Evolutionary conservation across 2,329 filamentous ascomycete genomes (phyloP).

Genomic region (Pseudogymnoascus sp.): DNA sequence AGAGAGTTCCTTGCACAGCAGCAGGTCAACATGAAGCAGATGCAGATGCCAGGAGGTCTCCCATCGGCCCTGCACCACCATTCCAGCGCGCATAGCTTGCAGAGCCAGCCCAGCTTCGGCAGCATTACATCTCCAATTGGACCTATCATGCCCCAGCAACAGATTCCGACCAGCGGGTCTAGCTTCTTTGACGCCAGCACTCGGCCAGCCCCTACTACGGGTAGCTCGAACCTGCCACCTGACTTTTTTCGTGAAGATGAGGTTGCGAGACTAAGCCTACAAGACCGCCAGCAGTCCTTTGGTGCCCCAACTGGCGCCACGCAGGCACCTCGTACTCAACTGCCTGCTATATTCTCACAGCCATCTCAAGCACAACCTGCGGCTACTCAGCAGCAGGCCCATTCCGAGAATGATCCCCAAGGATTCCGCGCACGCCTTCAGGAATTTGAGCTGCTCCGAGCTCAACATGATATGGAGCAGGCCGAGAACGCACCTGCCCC

Average conservation of each 20-base stretch:
- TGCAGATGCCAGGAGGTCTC: conserved; percentile 53
- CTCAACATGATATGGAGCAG: conserved; percentile 58
- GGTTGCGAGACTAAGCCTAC: conserved; percentile 59
- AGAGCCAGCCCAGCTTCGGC: conserved; percentile 94
- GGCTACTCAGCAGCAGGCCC: conserved; percentile 55
- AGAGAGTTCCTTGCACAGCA: conserved; percentile 88
- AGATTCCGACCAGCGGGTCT: conserved; percentile 45
- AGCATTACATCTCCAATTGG: conserved; percentile 84
- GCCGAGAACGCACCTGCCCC: conserved; percentile 17
- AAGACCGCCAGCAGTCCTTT: conserved; percentile 20
- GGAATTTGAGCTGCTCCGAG: conserved; percentile 73
- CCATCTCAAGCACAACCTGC: conserved; percentile 37
- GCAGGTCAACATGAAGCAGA: conserved; percentile 68
- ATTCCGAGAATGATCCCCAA: conserved; percentile 47
- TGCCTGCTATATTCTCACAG: conserved; percentile 26
- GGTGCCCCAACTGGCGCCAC: conserved; percentile 19
- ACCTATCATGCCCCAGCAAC: conserved; percentile 46
- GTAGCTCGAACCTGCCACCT: conserved; percentile 36
- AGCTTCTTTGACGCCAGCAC: conserved; percentile 61
- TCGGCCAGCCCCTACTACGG: conserved; percentile 34
- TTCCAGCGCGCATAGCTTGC: conserved; percentile 88
- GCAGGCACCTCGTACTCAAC: conserved; percentile 24
- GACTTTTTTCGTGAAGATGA: conserved; percentile 66
- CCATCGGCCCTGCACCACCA: conserved; percentile 70
- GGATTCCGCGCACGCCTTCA: conserved; percentile 60